A percentile compares a stretch with the other conserved stretches of the same genome.
phyloP scores from a whole-genome alignment of 1,139 yeast species.

The Yamadazyma buinensis region DNA sequence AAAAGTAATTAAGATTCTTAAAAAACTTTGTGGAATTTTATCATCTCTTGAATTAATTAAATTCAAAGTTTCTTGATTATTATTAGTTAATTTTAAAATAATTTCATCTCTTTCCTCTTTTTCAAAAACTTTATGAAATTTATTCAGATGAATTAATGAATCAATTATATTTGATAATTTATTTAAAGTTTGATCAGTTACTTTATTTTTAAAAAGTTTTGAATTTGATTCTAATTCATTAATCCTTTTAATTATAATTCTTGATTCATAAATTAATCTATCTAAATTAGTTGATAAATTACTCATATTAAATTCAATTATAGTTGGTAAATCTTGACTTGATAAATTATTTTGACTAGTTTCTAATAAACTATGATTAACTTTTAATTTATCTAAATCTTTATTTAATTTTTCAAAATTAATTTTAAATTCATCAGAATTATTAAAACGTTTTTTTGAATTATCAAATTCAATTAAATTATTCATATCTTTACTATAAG shows the following conservation, averaged over 20 bases:
- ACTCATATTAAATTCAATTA: conserved; percentile 47
- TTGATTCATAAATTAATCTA: conserved; percentile 72
- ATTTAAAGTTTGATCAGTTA: conserved; percentile 25
- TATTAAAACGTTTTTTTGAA: conserved; percentile 11
- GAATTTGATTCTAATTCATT: conserved; percentile 76
- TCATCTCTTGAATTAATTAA: conserved; percentile 5
- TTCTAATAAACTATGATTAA: conserved; percentile 26
- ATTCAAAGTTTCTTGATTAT: conserved; percentile 11
- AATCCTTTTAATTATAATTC: conserved; percentile 67
- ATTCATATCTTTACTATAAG: conserved; percentile 22
- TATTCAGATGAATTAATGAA: conserved; percentile 34
- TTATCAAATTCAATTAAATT: conserved; percentile 20
- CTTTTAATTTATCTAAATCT: conserved; percentile 29
- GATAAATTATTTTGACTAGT: conserved; percentile 27
- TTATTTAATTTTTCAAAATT: conserved; percentile 28
- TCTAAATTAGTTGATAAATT: conserved; percentile 73
- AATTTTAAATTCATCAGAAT: conserved; percentile 18
- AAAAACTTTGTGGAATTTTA: conserved; percentile 5
- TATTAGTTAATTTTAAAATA: conserved; percentile 24
- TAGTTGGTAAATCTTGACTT: conserved; percentile 28
- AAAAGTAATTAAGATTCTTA: conserved; percentile 24
- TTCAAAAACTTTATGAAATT: conserved; percentile 32
- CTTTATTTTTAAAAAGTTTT: conserved; percentile 41
- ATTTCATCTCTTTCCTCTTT: conserved; percentile 26
- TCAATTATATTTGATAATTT: conserved; percentile 29